Evolutionary conservation across 1,284 basidiomycete species (phyloP).

Genomic region (Rhizoctonia solani): DNA sequence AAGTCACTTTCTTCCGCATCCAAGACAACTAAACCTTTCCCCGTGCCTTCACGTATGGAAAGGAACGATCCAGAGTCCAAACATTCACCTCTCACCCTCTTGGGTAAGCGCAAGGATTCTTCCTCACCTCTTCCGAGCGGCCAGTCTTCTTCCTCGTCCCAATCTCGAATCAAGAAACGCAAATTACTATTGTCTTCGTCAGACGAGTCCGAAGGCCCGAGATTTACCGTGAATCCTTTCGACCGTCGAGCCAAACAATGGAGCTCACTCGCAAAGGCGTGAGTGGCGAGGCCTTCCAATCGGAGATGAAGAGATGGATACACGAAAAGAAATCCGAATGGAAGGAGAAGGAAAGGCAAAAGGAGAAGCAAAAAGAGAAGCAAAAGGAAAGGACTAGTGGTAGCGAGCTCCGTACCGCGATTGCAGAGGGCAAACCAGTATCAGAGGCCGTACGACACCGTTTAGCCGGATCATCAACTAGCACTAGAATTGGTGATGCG

Average conservation of each 20-base stretch:
- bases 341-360: not conserved
- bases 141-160: constrained; percentile 1
- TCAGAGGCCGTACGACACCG: not conserved
- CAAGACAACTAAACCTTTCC: not conserved
- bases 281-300: constrained; percentile 7
- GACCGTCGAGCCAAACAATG: constrained; percentile 26
- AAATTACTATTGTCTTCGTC: constrained; percentile 10
- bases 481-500: not conserved
- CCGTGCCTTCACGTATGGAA: not conserved
- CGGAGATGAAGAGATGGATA: constrained; percentile 21
- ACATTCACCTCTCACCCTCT: not conserved
- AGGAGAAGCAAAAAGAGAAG: not conserved
- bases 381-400: constrained; percentile 1
- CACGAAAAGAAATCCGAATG: constrained; percentile 10
- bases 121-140: not conserved
- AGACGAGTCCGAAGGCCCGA: not conserved
- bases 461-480: not conserved
- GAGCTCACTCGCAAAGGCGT: constrained; percentile 23
- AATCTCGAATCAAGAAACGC: constrained; percentile 8
- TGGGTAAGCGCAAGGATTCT: constrained; percentile 14
- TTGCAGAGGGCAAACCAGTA: not conserved
- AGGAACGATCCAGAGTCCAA: not conserved
- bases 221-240: constrained; percentile 16
- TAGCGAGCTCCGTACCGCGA: not conserved
- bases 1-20: not conserved